Conservation (phyloP, 176 grass and related monocot species). For the Aechmea fasciata region DNA sequence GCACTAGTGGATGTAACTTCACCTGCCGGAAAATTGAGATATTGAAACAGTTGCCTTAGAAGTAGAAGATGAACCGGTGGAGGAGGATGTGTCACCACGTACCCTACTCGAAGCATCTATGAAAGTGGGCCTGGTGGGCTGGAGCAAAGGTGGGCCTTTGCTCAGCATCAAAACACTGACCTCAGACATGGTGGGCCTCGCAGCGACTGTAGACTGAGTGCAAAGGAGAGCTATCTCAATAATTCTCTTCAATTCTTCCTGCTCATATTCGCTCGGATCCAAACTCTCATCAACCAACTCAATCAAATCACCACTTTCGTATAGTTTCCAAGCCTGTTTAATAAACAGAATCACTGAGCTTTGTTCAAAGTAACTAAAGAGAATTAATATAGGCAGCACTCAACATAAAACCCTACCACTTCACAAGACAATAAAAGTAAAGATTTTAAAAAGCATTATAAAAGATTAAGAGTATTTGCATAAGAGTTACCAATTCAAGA, state of each 20-base stretch:
- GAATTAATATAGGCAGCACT: too few species aligned
- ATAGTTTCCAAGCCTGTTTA: constrained; percentile 59
- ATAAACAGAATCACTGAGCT: background rate
- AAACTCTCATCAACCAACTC: constrained; percentile 47
- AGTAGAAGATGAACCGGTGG: constrained; percentile 40
- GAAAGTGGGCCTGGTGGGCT: constrained; percentile 61
- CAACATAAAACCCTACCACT: too few species aligned
- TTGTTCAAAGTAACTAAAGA: background rate
- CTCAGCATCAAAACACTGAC: constrained; percentile 52
- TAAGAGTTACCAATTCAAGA: constrained; percentile 62
- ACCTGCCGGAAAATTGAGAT: constrained; percentile 42
- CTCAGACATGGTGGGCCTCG: constrained; percentile 70
- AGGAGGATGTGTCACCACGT: constrained; percentile 33
- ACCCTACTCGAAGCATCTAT: constrained; percentile 54
- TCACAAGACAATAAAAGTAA: background rate
- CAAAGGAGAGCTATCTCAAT: constrained; percentile 72
- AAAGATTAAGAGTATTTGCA: background rate
- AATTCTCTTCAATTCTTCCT: constrained; percentile 43
- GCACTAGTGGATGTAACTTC: constrained; percentile 21
- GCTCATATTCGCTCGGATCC: constrained; percentile 42
- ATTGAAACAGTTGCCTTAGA: constrained; percentile 52
- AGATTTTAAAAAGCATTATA: background rate
- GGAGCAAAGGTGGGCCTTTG: constrained; percentile 25
- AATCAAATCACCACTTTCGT: constrained; percentile 43
- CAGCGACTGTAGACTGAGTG: constrained; percentile 56